Conservation (phyloP, 208 protist species). For the Leishmania gerbilli region DNA sequence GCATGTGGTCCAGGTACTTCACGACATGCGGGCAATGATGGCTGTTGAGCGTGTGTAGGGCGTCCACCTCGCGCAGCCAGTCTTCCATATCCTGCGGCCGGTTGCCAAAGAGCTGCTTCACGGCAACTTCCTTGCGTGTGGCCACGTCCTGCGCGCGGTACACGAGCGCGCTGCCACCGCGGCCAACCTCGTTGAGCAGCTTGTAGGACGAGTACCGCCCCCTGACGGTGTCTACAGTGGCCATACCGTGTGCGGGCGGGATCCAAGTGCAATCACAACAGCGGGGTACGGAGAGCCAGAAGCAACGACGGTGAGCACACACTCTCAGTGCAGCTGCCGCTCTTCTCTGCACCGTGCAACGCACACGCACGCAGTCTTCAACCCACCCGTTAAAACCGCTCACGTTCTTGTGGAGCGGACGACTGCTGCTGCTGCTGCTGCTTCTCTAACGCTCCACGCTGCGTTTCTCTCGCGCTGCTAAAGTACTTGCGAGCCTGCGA, state of each 20-base stretch:
- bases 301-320: not conserved
- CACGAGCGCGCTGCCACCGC: conserved; percentile 74
- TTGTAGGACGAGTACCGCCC: conserved; percentile 83
- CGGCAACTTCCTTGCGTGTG: conserved; percentile 56
- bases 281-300: not conserved
- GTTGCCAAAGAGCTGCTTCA: conserved; percentile 60
- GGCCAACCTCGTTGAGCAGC: conserved; percentile 70
- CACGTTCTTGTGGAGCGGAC: not conserved
- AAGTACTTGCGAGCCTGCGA: not conserved
- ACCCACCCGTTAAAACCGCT: not conserved
- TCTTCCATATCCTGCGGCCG: conserved; percentile 43
- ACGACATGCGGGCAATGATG: conserved; percentile 54
- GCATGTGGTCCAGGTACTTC: conserved; percentile 84
- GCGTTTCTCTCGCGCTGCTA: not conserved
- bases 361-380: not conserved
- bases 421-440: not conserved
- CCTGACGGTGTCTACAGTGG: conserved; percentile 47
- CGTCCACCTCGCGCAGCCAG: conserved; percentile 76
- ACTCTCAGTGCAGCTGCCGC: not conserved
- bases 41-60: conserved; percentile 52
- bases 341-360: not conserved
- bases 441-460: not conserved
- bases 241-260: conserved; percentile 12
- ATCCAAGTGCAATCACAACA: not conserved
- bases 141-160: conserved; percentile 62